Percentiles rank a stretch among this genome's conserved stretches.
Conservation (phyloP, 257 asterid genomes). For the Ajuga chamaepitys region DNA sequence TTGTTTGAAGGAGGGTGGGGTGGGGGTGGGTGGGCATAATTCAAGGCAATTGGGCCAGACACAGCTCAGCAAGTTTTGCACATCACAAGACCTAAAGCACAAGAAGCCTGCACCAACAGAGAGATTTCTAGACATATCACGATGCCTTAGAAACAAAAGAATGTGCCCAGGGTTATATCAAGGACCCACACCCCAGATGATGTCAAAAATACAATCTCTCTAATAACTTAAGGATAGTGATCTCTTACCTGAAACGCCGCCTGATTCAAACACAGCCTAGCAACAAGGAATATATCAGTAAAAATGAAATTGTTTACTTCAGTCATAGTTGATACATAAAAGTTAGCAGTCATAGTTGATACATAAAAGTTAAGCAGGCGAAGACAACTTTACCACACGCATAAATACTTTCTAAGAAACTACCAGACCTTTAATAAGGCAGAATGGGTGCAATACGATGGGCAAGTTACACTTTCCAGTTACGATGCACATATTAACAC, state of each 20-base stretch:
- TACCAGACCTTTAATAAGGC: too few relatives aligned
- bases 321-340: background rate
- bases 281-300: constrained; percentile 10
- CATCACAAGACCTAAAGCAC: constrained; percentile 17
- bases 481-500: background rate
- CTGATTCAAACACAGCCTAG: constrained; percentile 14
- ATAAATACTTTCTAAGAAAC: too few relatives aligned
- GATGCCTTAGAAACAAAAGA: constrained; percentile 33
- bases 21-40: too few relatives aligned
- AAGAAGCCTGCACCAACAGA: constrained; percentile 24
- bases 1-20: constrained; percentile 6
- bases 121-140: constrained; percentile 21
- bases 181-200: constrained; percentile 26
- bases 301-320: constrained; percentile 8
- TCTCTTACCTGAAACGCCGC: constrained; percentile 30
- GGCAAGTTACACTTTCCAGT: background rate
- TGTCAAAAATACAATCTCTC: background rate
- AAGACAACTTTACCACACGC: background rate
- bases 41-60: constrained; percentile 24
- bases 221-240: constrained; percentile 25
- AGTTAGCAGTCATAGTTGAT: too few relatives aligned
- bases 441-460: background rate
- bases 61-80: constrained; percentile 33
- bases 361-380: too few relatives aligned
- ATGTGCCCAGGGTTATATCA: constrained; percentile 37